Evolutionary conservation across 495 filamentous ascomycete species (phyloP), one percentile per base, ranked within the genome.

Genomic region (Lentithecium fluviatile): DNA sequence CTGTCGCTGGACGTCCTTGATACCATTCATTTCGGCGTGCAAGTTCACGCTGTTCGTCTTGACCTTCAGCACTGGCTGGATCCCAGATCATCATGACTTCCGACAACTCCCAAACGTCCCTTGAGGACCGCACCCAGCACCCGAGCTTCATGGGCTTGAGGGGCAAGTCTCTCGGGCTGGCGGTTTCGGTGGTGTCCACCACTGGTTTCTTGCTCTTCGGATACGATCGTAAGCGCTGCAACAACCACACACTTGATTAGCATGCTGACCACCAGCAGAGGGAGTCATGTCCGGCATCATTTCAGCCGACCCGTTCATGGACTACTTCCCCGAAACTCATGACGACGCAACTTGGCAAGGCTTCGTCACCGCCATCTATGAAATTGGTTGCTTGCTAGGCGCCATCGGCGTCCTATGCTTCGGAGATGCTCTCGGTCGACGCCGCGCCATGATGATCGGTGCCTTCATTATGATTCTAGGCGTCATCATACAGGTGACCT

Each of bases 231-330:
- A 49, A 54, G 64, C 53, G 11, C 32, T n/a, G 24, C 7, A 6
- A 5, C 32, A 34, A 3, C 6, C 12, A 34, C 32, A 8, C 36
- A 25, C 25, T 2, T 36, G 29, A 32, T 32, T 32, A 57, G 15
- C 40, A 15, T 5, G 3, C 40, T 43, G 15, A 43, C 13, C 3
- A 20, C 15, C 15, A 6, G 13, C 64, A 70, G 64, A 85, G 72
- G 83, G 83, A 73, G 83, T 87, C 57, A 94, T 93, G 89, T 84
- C 80, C 62, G 89, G 89, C 52, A 92, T 94, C 66, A 91, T 93
- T 61, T 85, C 83, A 43, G 83, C 88, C 0, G 74, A 78, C 0
- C 81, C 82, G 10, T 95, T 95, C 77, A 86, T 85, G 71, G 64
- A 81, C 25, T 77, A 85, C 15, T 90, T 93, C 67, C 81, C 82